A percentile compares a stretch with the other conserved stretches of the same genome.
phyloP scores from a whole-genome alignment of 306 rosid species.

The Fagus sylvatica region DNA sequence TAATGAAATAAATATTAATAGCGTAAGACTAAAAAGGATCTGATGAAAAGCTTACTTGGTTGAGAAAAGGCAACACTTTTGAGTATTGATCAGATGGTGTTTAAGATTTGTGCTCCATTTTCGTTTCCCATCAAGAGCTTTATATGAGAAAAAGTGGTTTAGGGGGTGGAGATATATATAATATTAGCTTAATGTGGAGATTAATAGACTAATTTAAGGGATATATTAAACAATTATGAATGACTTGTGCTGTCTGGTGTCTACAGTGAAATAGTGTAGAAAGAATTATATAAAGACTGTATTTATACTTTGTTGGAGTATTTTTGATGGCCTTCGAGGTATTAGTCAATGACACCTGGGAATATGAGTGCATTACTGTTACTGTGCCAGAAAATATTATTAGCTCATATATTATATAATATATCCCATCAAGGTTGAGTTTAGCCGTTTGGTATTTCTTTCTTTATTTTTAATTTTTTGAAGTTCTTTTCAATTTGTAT shows the following conservation, averaged over 20 bases:
- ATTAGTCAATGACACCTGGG: constrained; percentile 39
- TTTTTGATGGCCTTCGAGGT: constrained; percentile 39
- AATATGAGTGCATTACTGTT: neutral
- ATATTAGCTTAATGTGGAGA: constrained; percentile 5
- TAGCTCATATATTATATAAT: too few species aligned
- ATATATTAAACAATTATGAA: constrained; percentile 18
- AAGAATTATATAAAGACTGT: neutral
- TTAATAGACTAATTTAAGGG: constrained; percentile 7
- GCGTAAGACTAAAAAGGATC: neutral
- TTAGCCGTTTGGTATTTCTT: too few species aligned
- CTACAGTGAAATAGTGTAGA: constrained; percentile 17
- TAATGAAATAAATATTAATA: neutral
- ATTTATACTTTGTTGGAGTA: constrained; percentile 12
- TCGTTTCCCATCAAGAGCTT: constrained; percentile 14
- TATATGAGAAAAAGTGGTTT: neutral
- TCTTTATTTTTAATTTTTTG: too few species aligned
- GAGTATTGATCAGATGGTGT: constrained; percentile 17
- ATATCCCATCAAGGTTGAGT: too few species aligned
- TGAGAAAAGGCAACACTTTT: constrained; percentile 11
- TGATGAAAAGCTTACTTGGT: constrained; percentile 35
- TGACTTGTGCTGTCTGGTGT: constrained; percentile 17
- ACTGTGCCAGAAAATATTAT: too few species aligned
- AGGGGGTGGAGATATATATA: neutral
- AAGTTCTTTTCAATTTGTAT: too few species aligned
- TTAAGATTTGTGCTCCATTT: constrained; percentile 18